Base-by-base conservation (phyloP, 495 filamentous ascomycete genomes). In the Hypoxylon fragiforme region DNA sequence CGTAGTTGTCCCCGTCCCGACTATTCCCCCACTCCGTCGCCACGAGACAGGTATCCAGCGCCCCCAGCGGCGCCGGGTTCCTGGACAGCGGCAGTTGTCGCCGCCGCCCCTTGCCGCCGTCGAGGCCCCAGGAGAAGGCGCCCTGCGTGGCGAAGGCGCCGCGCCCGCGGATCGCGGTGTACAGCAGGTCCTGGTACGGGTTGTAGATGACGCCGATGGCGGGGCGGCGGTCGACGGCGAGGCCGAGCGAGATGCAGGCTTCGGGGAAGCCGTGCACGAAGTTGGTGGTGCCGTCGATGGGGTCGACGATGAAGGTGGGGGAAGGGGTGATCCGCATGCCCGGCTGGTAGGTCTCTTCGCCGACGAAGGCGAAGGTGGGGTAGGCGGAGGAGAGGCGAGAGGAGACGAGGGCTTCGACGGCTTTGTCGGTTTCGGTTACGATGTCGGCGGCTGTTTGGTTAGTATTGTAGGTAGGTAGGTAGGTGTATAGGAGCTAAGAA, bases 271-370 rank as follows among this genome's bases (percentile, higher is more conserved):
- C 76, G 72, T 96, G 91, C 4, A 95, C 82, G 62, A 96, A 95
- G 74, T 96, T 96, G 38, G 84, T 84, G 9, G 90, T 95, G 50
- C 91, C 91, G 73, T 96, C 91, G 62, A 95, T 91, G 32, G 91
- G 91, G 73, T 96, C 91, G 51, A 88, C 82, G 70, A 95, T 81
- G 73, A 96, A 95, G 37, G 91, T 96, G 1, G 91, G 91, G 1
- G 73, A 77, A 30, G 77, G 62, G 2, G 86, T 89, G 48, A 96
- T 74, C 19, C 64, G 74, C 52, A 73, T 73, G 46, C 85, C 81
- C 20, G 87, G 79, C 38, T 85, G 70, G 78, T 92, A 94, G 14
- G 88, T 95, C 68, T 96, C 91, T 65, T 94, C 89, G 64, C 89
- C 89, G 54, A 92, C 79, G 68, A 94, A 92, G 61, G 75, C 68